Evolutionary conservation across 1,139 yeast genomes (phyloP).

Genomic region (Lodderomyces oxycetoniae): DNA sequence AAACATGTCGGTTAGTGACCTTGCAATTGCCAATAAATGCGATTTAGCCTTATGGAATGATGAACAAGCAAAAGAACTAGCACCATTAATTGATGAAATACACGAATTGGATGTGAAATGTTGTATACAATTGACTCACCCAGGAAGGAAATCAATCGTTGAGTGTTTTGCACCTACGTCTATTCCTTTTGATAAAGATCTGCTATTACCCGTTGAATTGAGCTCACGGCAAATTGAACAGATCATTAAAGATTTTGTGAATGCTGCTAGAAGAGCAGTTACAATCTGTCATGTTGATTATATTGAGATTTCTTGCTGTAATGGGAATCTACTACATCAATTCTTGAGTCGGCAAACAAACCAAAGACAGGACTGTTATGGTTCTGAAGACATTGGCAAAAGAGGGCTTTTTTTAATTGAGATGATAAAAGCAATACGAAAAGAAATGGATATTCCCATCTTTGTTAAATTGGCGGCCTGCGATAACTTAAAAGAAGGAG

Average conservation of each 20-base stretch:
- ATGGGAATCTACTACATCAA: conserved; percentile 42
- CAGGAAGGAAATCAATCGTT: conserved; percentile 46
- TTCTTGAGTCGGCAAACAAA: conserved; percentile 36
- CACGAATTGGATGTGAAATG: conserved; percentile 46
- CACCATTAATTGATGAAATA: conserved; percentile 46
- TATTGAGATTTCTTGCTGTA: conserved; percentile 49
- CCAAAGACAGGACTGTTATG: conserved; percentile 46
- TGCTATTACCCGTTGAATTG: conserved; percentile 27
- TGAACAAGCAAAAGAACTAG: conserved; percentile 44
- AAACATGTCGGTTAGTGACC: conserved; percentile 42
- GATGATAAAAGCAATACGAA: conserved; percentile 45
- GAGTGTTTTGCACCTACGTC: conserved; percentile 44
- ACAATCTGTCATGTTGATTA: conserved; percentile 42
- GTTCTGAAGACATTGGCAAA: conserved; percentile 32
- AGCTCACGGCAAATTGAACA: conserved; percentile 28
- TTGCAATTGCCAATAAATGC: conserved; percentile 39
- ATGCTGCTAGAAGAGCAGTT: conserved; percentile 43
- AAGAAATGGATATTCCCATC: conserved; percentile 30
- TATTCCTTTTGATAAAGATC: conserved; percentile 24
- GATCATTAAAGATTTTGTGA: conserved; percentile 31
- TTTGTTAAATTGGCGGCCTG: conserved; percentile 41
- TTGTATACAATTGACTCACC: conserved; percentile 53
- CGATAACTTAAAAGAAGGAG: conserved; percentile 27
- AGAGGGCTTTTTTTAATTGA: conserved; percentile 42
- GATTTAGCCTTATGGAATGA: conserved; percentile 51